These are phyloP conservation scores for Cytospora piceicola DNA, from an alignment of 2,329 filamentous ascomycete species.

Conservation along the genomic window DNA sequence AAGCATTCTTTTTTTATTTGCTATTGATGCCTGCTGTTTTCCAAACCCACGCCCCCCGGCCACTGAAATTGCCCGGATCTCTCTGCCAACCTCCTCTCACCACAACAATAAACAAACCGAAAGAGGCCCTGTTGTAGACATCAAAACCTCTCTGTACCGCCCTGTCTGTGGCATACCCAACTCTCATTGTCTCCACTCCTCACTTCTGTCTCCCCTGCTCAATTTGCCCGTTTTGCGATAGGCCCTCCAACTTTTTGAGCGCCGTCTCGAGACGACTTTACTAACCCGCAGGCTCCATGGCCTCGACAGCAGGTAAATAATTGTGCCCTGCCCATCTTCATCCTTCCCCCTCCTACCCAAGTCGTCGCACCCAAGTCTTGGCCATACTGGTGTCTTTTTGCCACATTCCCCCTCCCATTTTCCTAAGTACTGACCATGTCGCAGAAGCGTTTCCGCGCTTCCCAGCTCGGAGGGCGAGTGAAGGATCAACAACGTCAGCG, in stretches of 20 bases:
- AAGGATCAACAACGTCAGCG: constrained; percentile 52
- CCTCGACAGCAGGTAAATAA: constrained; percentile 29
- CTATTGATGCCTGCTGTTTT: constrained; percentile 17
- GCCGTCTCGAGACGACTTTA: constrained; percentile 16
- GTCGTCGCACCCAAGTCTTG: neutral
- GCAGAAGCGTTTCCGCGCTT: constrained; percentile 30
- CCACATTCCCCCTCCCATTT: neutral
- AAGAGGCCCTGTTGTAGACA: constrained; percentile 8
- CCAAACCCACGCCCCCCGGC: constrained; percentile 20
- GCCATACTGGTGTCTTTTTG: neutral
- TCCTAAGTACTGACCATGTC: constrained; percentile 14
- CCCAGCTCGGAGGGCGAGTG: constrained; percentile 28
- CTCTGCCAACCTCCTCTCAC: constrained; percentile 13
- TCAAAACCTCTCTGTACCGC: constrained; percentile 23
- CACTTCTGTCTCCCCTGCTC: constrained; percentile 20
- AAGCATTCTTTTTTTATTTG: constrained; percentile 19
- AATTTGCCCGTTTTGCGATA: constrained; percentile 20
- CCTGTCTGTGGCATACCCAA: constrained; percentile 16
- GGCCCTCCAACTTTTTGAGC: constrained; percentile 6
- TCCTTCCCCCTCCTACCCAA: neutral
- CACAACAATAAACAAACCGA: constrained; percentile 18
- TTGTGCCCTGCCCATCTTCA: neutral
- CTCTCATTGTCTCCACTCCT: constrained; percentile 27
- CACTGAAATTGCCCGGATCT: constrained; percentile 22
- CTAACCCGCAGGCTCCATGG: constrained; percentile 26